Conservation (phyloP, 257 asterid genomes). For the Penstemon newberryi region DNA sequence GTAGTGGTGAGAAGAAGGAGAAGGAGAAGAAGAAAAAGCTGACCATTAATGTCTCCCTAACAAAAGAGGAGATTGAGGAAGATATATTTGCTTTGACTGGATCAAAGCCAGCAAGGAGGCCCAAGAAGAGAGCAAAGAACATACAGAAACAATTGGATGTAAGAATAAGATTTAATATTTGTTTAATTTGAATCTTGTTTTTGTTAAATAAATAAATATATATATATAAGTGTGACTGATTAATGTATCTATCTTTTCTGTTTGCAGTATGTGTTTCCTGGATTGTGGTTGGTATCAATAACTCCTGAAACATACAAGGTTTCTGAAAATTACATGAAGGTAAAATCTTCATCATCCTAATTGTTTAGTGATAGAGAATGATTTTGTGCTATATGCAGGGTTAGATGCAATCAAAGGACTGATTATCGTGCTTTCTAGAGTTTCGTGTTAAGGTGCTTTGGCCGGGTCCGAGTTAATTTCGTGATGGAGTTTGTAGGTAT, state of each 20-base stretch:
- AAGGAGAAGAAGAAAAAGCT: constrained; percentile 47
- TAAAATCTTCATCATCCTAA: constrained; percentile 22
- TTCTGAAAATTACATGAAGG: constrained; percentile 60
- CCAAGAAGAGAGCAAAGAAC: constrained; percentile 65
- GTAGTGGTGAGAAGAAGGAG: constrained; percentile 26
- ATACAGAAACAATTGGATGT: constrained; percentile 68
- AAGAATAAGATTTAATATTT: constrained; percentile 27
- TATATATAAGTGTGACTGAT: background rate
- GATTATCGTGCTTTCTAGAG: constrained; percentile 35
- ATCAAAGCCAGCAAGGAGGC: constrained; percentile 69
- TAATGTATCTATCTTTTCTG: background rate
- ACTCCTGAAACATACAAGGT: constrained; percentile 70
- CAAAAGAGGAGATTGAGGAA: constrained; percentile 71
- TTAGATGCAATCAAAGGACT: constrained; percentile 37
- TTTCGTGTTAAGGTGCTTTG: constrained; percentile 35
- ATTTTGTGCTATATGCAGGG: constrained; percentile 42
- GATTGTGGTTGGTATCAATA: constrained; percentile 60
- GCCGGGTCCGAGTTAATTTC: constrained; percentile 32
- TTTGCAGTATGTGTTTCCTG: constrained; percentile 65
- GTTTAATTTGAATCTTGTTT: background rate
- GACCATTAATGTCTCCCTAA: constrained; percentile 42
- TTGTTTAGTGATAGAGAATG: constrained; percentile 8
- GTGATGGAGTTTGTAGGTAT: constrained; percentile 41
- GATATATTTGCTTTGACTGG: constrained; percentile 64
- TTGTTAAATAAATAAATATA: background rate